Evolutionary conservation across 257 asterid genomes (phyloP).

Genomic region (Cruciata laevipes): DNA sequence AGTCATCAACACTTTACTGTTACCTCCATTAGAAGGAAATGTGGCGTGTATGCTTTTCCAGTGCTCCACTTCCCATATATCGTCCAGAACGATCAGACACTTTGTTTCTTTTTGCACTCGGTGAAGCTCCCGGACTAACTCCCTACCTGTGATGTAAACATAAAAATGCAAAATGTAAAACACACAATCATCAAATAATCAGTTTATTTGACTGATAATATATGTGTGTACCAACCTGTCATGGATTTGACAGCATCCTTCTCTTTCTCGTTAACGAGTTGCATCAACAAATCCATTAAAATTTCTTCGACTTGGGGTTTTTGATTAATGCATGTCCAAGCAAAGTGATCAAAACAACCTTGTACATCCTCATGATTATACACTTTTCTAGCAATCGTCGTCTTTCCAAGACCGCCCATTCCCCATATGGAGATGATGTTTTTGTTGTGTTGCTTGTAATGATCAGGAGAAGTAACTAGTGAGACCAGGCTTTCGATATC

Average conservation of each 20-base stretch:
- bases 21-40: neutral
- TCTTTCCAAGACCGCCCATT: slow-evolving; percentile 17
- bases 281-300: slow-evolving; percentile 8
- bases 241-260: neutral
- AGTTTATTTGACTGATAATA: too few relatives aligned
- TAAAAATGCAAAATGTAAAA: too few relatives aligned
- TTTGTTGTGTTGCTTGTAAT: neutral
- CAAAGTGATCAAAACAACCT: slow-evolving; percentile 5
- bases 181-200: too few relatives aligned
- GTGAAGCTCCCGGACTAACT: neutral
- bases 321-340: slow-evolving; percentile 11
- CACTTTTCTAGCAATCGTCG: slow-evolving; percentile 13
- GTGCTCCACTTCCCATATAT: slow-evolving; percentile 3
- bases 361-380: neutral
- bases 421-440: slow-evolving; percentile 13
- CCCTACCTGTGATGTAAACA: too few relatives aligned
- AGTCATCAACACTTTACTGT: slow-evolving; percentile 11
- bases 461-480: neutral
- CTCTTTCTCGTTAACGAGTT: slow-evolving; percentile 6
- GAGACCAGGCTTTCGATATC: neutral
- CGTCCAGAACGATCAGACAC: slow-evolving; percentile 14
- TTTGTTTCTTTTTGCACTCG: neutral
- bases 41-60: neutral
- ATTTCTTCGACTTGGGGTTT: slow-evolving; percentile 4
- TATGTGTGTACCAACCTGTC: neutral